These are phyloP conservation scores for Inonotus hispidus DNA, from an alignment of 1,284 basidiomycete genomes.

Conservation along the genomic window DNA sequence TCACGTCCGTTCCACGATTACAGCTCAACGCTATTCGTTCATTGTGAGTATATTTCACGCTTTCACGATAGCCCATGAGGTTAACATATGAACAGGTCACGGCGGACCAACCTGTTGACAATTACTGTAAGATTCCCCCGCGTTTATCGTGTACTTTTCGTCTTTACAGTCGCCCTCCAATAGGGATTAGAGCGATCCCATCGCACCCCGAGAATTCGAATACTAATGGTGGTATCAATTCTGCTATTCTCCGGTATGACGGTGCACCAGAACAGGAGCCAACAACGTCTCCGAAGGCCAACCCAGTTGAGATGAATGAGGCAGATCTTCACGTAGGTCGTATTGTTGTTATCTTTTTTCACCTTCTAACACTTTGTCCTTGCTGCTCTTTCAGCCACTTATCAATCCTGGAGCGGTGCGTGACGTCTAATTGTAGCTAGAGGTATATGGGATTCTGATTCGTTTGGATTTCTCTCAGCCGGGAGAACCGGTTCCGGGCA, in stretches of 20 bases:
- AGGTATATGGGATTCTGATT: background rate
- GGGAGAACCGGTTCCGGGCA: conserved; percentile 23
- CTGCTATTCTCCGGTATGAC: conserved; percentile 33
- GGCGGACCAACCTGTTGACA: conserved; percentile 31
- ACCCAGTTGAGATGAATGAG: conserved; percentile 25
- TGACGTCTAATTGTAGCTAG: background rate
- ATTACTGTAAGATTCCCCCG: conserved; percentile 23
- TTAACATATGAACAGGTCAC: conserved; percentile 6
- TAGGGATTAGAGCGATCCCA: conserved; percentile 31
- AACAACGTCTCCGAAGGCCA: conserved; percentile 20
- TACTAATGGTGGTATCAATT: conserved; percentile 23
- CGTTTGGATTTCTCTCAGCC: conserved; percentile 15
- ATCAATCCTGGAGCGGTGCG: conserved; percentile 23
- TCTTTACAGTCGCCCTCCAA: background rate
- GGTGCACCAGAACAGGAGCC: conserved; percentile 31
- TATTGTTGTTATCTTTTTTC: background rate
- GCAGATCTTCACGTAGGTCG: conserved; percentile 23
- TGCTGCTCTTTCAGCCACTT: conserved; percentile 21
- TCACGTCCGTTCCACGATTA: background rate
- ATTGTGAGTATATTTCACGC: conserved; percentile 22
- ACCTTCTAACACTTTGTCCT: conserved; percentile 5
- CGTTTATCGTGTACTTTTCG: background rate
- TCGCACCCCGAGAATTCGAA: conserved; percentile 14
- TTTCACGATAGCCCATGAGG: background rate
- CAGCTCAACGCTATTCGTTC: conserved; percentile 35